These are phyloP conservation scores for Dianthus caryophyllus DNA, from an alignment of 148 eudicot genomes.

Conservation along the genomic window DNA sequence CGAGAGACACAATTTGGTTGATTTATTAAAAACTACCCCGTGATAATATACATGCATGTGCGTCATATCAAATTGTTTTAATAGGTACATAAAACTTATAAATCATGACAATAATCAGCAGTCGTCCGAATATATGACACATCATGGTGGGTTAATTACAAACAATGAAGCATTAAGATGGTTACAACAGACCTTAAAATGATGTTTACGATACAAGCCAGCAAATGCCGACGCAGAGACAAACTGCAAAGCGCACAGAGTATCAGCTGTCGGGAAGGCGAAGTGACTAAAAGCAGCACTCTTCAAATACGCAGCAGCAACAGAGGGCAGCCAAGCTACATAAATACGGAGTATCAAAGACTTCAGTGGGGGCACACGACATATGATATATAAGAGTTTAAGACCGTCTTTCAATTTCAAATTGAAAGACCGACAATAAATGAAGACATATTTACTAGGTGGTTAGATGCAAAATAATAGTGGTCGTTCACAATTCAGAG, in stretches of 20 bases:
- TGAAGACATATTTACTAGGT: too few species aligned
- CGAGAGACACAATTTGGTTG: too few species aligned
- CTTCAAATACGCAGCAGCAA: slow-evolving; percentile 63
- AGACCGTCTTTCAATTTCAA: too few species aligned
- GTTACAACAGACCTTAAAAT: slow-evolving; percentile 1
- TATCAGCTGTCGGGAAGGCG: not conserved
- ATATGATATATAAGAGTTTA: too few species aligned
- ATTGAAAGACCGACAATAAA: too few species aligned
- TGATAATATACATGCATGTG: too few species aligned
- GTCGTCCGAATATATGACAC: not conserved
- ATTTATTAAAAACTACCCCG: too few species aligned
- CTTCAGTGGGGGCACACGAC: not conserved
- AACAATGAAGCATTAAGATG: not conserved
- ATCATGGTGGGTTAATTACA: slow-evolving; percentile 9
- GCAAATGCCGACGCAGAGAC: slow-evolving; percentile 5
- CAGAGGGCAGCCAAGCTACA: slow-evolving; percentile 57
- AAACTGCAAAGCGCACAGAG: not conserved
- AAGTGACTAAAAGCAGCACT: slow-evolving; percentile 43
- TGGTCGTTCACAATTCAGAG: too few species aligned
- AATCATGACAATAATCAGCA: not conserved
- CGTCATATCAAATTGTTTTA: too few species aligned
- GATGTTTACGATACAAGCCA: slow-evolving; percentile 13
- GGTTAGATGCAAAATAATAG: too few species aligned
- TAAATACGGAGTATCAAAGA: not conserved
- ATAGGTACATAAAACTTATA: not conserved